A percentile compares a stretch with the other conserved stretches of the same genome.
Conservation (phyloP, 2,329 filamentous ascomycete genomes). For the Aspergillus neotritici region DNA sequence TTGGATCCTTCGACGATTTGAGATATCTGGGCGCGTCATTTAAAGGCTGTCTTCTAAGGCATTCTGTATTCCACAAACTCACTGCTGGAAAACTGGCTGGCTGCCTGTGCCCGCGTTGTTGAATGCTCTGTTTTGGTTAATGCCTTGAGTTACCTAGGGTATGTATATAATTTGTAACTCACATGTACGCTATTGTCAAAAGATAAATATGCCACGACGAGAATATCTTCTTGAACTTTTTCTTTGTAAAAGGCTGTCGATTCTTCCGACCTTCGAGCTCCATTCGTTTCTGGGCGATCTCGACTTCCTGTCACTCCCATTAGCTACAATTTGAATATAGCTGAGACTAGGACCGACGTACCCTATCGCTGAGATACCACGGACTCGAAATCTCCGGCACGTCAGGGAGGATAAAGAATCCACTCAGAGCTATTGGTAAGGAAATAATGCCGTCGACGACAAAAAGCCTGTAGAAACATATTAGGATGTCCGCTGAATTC, state of each 20-base stretch:
- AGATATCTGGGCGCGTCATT: constrained; percentile 12
- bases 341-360: constrained; percentile 3
- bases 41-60: rapidly evolving
- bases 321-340: too few species aligned
- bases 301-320: constrained; percentile 33
- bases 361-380: constrained; percentile 44
- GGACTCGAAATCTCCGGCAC: constrained; percentile 47
- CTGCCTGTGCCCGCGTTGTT: constrained; percentile 52
- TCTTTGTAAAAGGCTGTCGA: constrained; percentile 42
- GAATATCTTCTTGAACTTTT: constrained; percentile 57
- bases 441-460: constrained; percentile 52
- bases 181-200: constrained; percentile 54
- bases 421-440: constrained; percentile 47
- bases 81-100: constrained; percentile 54
- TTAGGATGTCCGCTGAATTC: background rate
- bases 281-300: constrained; percentile 47
- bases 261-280: constrained; percentile 44
- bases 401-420: constrained; percentile 47
- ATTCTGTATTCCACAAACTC: background rate
- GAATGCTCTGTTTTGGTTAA: constrained; percentile 42
- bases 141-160: background rate
- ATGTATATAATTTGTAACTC: constrained; percentile 7
- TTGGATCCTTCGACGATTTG: constrained; percentile 35
- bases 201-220: constrained; percentile 60
- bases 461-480: constrained; percentile 37